Evolutionary conservation across 371 early-diverging fungal species (phyloP), one percentile per base, ranked within the genome.

Genomic region (Zychaea mexicana): DNA sequence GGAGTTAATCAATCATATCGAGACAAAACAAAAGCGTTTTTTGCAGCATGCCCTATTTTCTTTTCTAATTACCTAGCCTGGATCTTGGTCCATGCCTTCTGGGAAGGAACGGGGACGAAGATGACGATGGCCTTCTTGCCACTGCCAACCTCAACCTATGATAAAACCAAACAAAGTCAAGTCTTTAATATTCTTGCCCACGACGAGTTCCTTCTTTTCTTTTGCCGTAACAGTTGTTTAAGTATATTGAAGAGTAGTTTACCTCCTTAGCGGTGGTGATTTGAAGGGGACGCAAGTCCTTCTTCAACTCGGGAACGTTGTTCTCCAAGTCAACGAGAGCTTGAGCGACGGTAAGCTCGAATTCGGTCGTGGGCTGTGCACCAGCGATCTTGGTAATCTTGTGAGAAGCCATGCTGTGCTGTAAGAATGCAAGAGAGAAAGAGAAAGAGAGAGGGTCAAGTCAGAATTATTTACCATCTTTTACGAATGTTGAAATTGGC

Each of bases 51-150:
- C n/a, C n/a, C n/a, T n/a, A n/a, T n/a, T n/a, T n/a, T n/a, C n/a
- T n/a, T n/a, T n/a, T n/a, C n/a, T 26, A 22, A 38, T n/a, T 80
- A 84, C 84, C 95, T 89, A 77, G 86, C 82, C 84, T 96, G 96
- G 77, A 96, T 88, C 88, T 96, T 94, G 90, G 94, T 92, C 92
- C 93, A 95, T 61, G 88, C 89, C 90, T 94, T 93, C 72, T 94
- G 82, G 68, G 83, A 82, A 61, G 98, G 97, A 61, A 97, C 96
- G 66, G 98, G 98, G 56, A 98, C 96, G 77, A 96, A 97, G 85
- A 98, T 86, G 73, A 94, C 91, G 72, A 98, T 87, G 65, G 97
- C 98, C 89, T 96, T 94, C 88, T 92, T 94, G 73, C 97, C 97
- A 73, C 87, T 90, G 72, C 94, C 93, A 70, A 96, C 85, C 69